These are phyloP conservation scores for Aureobasidium zeae DNA, from an alignment of 2,329 filamentous ascomycete species.

Conservation along the genomic window DNA sequence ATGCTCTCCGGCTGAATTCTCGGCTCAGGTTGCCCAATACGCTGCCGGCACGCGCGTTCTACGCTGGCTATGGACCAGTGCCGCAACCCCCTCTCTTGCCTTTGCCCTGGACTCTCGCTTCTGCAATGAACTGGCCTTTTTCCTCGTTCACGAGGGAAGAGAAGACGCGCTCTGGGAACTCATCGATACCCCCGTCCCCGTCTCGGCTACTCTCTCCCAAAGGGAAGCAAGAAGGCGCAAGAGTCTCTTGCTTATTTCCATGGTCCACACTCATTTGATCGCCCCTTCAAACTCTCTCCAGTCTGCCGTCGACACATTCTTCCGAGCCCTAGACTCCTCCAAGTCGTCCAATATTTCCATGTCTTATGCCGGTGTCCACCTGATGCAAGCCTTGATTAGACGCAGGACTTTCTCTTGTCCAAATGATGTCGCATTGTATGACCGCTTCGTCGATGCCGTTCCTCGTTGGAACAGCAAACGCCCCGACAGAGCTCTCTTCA, in stretches of 20 bases:
- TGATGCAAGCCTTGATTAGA: background rate
- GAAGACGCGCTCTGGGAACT: slow-evolving; percentile 26
- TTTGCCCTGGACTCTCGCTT: slow-evolving; percentile 22
- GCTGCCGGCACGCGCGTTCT: slow-evolving; percentile 24
- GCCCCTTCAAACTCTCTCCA: background rate
- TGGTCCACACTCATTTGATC: slow-evolving; percentile 8
- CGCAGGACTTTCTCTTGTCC: background rate
- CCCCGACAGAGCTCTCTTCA: background rate
- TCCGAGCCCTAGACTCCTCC: background rate
- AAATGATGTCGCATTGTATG: slow-evolving; percentile 1
- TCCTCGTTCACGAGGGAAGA: slow-evolving; percentile 23
- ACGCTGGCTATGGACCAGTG: slow-evolving; percentile 25
- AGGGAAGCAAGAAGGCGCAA: slow-evolving; percentile 11
- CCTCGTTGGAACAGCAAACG: slow-evolving; percentile 11
- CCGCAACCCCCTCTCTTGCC: slow-evolving; percentile 17
- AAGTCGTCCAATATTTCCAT: background rate
- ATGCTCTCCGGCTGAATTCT: slow-evolving; percentile 16
- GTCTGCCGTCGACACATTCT: slow-evolving; percentile 1
- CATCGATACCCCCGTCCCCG: slow-evolving; percentile 17
- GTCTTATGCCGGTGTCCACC: background rate
- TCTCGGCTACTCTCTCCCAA: background rate
- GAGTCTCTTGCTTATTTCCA: background rate
- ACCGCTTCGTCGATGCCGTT: slow-evolving; percentile 13
- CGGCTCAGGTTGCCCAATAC: slow-evolving; percentile 16
- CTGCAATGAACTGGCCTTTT: slow-evolving; percentile 19